Evolutionary conservation across 768 basidiomycete genomes (phyloP).

Genomic region (Kondoa malvinella): DNA sequence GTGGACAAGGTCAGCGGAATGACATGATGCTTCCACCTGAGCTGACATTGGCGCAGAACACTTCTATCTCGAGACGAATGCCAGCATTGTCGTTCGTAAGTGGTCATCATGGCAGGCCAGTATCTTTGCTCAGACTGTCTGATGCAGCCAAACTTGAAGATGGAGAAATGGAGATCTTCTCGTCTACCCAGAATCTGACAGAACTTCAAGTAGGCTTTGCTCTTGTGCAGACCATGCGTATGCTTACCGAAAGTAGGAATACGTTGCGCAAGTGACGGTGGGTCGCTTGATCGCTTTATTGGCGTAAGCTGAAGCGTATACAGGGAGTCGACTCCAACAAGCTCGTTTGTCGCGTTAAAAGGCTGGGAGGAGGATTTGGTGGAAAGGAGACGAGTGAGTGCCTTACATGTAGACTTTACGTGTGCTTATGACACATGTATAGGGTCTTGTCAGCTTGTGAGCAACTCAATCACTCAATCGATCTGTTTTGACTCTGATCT

Average conservation of each 20-base stretch:
- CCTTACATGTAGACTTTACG: neutral
- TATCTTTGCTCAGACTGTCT: too few species aligned
- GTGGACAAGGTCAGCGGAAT: constrained; percentile 13
- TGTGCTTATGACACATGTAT: neutral
- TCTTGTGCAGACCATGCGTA: too few species aligned
- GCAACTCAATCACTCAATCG: neutral
- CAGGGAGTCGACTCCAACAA: neutral
- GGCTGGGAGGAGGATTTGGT: constrained; percentile 26
- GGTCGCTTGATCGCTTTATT: constrained; percentile 23
- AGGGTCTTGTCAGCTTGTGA: neutral
- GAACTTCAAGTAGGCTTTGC: too few species aligned
- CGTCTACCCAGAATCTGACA: constrained; percentile 23
- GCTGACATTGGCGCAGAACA: constrained; percentile 12
- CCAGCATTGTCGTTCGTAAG: constrained; percentile 22
- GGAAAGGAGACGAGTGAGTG: constrained; percentile 23
- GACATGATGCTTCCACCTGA: neutral
- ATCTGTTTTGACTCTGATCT: neutral
- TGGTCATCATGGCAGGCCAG: too few species aligned
- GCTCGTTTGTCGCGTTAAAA: neutral
- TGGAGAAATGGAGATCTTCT: constrained; percentile 25
- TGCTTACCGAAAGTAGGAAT: too few species aligned
- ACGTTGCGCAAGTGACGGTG: constrained; percentile 24
- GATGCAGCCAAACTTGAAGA: constrained; percentile 26
- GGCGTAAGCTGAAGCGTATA: constrained; percentile 16
- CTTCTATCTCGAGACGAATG: constrained; percentile 25